Evolutionary conservation across 768 basidiomycete species (phyloP).

Genomic region (Amylocystis lapponica): DNA sequence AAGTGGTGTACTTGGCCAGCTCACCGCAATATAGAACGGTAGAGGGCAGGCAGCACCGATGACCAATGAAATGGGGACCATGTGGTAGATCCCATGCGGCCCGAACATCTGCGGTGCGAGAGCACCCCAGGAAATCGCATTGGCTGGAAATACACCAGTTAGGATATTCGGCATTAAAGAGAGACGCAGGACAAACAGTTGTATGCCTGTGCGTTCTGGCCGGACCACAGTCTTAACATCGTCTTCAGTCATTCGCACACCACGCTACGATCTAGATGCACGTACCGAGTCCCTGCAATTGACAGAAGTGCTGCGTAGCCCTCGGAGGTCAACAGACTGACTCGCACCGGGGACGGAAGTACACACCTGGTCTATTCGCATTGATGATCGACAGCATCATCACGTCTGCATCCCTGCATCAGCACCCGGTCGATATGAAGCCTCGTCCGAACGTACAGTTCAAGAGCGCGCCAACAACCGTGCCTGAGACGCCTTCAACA

Average conservation of each 20-base stretch:
- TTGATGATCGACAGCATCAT: constrained; percentile 27
- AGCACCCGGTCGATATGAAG: not conserved
- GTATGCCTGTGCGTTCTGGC: constrained; percentile 45
- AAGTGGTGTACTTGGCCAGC: not conserved
- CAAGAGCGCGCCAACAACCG: constrained; percentile 46
- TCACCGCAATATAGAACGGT: constrained; percentile 52
- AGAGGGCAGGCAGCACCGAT: constrained; percentile 49
- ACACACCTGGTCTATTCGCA: constrained; percentile 19
- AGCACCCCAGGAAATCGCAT: constrained; percentile 54
- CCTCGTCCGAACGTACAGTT: constrained; percentile 24
- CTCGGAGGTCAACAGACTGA: not conserved
- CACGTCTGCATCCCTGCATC: constrained; percentile 12
- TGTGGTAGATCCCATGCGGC: constrained; percentile 8
- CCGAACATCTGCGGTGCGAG: constrained; percentile 28
- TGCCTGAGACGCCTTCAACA: no score
- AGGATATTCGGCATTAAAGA: no score
- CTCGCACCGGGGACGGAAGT: not conserved
- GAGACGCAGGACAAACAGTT: constrained; percentile 31
- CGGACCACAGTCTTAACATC: constrained; percentile 36
- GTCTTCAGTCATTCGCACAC: not conserved
- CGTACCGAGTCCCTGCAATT: constrained; percentile 43
- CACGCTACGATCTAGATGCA: not conserved
- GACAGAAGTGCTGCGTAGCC: constrained; percentile 37
- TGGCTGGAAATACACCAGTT: constrained; percentile 2
- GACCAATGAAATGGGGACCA: constrained; percentile 35